phyloP scores from a whole-genome alignment of 495 filamentous ascomycete species.

The Jackrogersella multiformis region DNA sequence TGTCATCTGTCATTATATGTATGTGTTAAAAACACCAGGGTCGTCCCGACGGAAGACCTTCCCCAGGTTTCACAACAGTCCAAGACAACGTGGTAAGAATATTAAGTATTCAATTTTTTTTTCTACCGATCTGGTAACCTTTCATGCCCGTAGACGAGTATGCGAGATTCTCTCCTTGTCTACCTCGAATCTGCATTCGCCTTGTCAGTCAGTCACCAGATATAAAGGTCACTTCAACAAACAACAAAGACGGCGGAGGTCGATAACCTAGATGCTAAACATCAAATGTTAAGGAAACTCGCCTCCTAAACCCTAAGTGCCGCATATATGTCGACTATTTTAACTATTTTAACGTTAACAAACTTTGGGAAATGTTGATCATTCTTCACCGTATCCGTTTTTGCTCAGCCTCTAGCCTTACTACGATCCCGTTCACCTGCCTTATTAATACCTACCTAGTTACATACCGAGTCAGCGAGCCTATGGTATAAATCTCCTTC shows the following conservation, averaged over 20 bases:
- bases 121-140: slow-evolving; percentile 5
- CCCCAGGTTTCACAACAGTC: slow-evolving; percentile 19
- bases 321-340: neutral
- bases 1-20: neutral
- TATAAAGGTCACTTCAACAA: neutral
- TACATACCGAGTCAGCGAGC: neutral
- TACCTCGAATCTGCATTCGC: slow-evolving; percentile 13
- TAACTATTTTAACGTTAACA: slow-evolving; percentile 16
- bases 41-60: slow-evolving; percentile 18
- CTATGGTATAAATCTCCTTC: slow-evolving; percentile 2
- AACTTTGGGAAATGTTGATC: neutral
- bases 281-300: slow-evolving; percentile 2
- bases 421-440: slow-evolving; percentile 24
- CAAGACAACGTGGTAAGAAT: slow-evolving; percentile 21
- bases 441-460: slow-evolving; percentile 1
- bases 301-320: neutral
- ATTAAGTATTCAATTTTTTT: slow-evolving; percentile 17
- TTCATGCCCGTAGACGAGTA: slow-evolving; percentile 16
- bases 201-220: neutral
- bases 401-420: slow-evolving; percentile 36
- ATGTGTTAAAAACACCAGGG: slow-evolving; percentile 4
- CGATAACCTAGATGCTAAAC: slow-evolving; percentile 1
- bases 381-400: slow-evolving; percentile 20
- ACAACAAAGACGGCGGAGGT: neutral
- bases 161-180: slow-evolving; percentile 16